phyloP scores from a whole-genome alignment of 2,329 filamentous ascomycete genomes.

The Aspergillus sp. region DNA sequence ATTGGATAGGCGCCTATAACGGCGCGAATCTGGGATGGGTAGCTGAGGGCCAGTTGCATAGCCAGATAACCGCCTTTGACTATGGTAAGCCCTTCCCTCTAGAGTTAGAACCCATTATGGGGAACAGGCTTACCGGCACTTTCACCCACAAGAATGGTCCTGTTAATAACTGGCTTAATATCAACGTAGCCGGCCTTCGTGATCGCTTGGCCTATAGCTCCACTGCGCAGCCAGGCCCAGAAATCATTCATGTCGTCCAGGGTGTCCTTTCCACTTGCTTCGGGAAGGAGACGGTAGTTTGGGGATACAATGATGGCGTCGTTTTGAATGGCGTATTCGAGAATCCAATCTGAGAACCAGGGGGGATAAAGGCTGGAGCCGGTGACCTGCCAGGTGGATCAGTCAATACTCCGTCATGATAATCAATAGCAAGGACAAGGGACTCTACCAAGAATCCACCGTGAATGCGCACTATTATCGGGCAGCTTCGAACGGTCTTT shows the following conservation, averaged over 20 bases:
- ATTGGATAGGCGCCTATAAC: no score
- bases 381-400: neutral
- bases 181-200: no score
- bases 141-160: no score
- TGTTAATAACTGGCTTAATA: no score
- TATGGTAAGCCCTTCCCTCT: no score
- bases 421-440: neutral
- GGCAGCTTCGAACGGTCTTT: neutral
- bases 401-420: neutral
- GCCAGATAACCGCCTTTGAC: no score
- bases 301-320: neutral
- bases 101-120: no score
- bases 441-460: neutral
- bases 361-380: neutral
- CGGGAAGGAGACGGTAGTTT: neutral
- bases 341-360: neutral
- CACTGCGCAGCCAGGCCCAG: neutral
- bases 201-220: no score
- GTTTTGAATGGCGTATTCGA: neutral
- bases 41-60: no score
- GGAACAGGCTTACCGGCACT: no score
- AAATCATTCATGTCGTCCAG: neutral
- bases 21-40: no score
- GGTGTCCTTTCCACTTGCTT: neutral
- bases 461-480: neutral